These are phyloP conservation scores for Paraleonurus japonicus DNA, from an alignment of 257 asterid species.

Conservation along the genomic window DNA sequence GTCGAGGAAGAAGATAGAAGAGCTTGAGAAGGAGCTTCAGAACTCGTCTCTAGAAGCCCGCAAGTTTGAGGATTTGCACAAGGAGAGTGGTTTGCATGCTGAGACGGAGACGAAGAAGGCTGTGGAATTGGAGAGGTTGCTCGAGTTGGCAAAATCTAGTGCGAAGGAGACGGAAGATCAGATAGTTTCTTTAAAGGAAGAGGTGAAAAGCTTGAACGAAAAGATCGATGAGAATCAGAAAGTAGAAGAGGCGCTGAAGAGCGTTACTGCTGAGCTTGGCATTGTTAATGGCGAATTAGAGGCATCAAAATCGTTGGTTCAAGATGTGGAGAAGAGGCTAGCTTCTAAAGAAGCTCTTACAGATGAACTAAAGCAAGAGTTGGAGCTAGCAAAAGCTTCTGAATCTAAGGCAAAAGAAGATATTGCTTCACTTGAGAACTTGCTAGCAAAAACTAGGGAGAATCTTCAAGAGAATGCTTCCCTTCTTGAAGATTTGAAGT, in stretches of 20 bases:
- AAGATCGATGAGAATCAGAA: conserved; percentile 60
- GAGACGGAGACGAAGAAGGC: conserved; percentile 71
- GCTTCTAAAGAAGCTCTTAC: conserved; percentile 64
- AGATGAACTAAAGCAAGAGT: conserved; percentile 49
- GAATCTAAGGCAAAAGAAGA: conserved; percentile 59
- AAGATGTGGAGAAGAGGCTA: conserved; percentile 58
- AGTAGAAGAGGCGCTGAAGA: conserved; percentile 62
- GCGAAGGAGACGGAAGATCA: conserved; percentile 64
- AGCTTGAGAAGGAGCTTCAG: conserved; percentile 54
- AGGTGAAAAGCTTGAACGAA: conserved; percentile 50
- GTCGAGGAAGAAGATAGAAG: conserved; percentile 65
- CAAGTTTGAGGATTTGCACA: conserved; percentile 77
- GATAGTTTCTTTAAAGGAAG: conserved; percentile 53
- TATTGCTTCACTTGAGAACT: conserved; percentile 48
- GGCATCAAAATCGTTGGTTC: conserved; percentile 57
- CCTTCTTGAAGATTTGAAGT: conserved; percentile 48
- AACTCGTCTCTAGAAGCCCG: conserved; percentile 51
- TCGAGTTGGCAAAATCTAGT: conserved; percentile 57
- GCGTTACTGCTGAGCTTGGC: conserved; percentile 51
- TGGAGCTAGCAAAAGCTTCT: conserved; percentile 51
- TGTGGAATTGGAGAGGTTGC: conserved; percentile 63
- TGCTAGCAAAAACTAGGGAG: conserved; percentile 43
- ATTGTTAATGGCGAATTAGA: conserved; percentile 62
- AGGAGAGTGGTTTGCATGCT: conserved; percentile 61
- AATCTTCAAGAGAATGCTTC: conserved; percentile 46